phyloP scores from a whole-genome alignment of 257 asterid species.

The Thymus quinquecostatus region DNA sequence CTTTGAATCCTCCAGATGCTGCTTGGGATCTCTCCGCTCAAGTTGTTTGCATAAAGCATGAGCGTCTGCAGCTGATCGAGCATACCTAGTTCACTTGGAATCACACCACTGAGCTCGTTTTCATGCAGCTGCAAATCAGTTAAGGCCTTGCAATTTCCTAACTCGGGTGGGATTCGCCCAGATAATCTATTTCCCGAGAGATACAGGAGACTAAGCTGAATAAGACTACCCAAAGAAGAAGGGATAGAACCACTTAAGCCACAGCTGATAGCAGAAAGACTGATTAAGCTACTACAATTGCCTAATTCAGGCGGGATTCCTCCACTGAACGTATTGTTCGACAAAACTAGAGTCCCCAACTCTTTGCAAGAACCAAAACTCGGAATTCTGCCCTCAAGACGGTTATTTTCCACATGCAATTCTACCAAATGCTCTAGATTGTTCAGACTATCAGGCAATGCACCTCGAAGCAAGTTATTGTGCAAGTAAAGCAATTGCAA shows the following conservation, averaged over 20 bases:
- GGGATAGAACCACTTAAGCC: conserved; percentile 72
- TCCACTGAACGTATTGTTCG: conserved; percentile 59
- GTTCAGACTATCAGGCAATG: conserved; percentile 60
- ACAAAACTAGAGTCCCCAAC: conserved; percentile 45
- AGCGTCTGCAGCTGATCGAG: conserved; percentile 48
- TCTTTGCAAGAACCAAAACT: conserved; percentile 49
- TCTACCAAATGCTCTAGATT: conserved; percentile 49
- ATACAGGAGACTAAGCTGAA: conserved; percentile 52
- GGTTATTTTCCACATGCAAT: conserved; percentile 54
- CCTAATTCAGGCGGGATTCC: conserved; percentile 64
- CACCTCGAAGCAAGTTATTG: conserved; percentile 55
- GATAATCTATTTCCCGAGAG: conserved; percentile 61
- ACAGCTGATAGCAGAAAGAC: conserved; percentile 52
- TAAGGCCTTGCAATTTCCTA: conserved; percentile 71
- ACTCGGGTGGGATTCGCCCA: conserved; percentile 73
- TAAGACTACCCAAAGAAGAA: conserved; percentile 64
- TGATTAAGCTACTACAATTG: conserved; percentile 55
- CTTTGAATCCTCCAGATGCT: conserved; percentile 68
- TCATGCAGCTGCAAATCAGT: conserved; percentile 47
- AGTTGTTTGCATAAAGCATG: conserved; percentile 53
- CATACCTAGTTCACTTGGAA: conserved; percentile 72
- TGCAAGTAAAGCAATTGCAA: conserved; percentile 56
- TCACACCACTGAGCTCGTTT: conserved; percentile 60
- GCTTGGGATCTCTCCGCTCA: conserved; percentile 72
- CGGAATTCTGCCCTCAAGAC: conserved; percentile 55